A percentile compares a stretch with the other conserved stretches of the same genome.
phyloP scores from a whole-genome alignment of 1,284 basidiomycete species.

The Cutaneotrichosporon sp. region DNA sequence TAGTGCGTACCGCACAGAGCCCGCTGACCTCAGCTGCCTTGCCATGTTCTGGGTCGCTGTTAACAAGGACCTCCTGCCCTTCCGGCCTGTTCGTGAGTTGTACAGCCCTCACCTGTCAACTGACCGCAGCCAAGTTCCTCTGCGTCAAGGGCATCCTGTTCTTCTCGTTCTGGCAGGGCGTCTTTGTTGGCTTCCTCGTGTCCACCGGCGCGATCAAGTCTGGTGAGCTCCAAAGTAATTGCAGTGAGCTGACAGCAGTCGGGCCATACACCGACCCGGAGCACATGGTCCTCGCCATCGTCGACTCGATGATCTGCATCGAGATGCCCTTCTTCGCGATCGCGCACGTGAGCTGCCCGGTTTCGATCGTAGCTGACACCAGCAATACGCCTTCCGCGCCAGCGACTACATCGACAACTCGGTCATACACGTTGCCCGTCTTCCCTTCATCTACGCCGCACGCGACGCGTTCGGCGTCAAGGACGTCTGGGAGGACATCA shows the following conservation, averaged over 20 bases:
- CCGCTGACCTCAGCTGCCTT: slow-evolving; percentile 76
- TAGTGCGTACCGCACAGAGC: slow-evolving; percentile 37
- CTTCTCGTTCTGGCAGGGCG: slow-evolving; percentile 97
- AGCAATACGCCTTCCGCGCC: slow-evolving; percentile 54
- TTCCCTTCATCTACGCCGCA: slow-evolving; percentile 82
- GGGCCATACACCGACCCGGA: slow-evolving; percentile 89
- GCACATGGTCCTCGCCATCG: slow-evolving; percentile 85
- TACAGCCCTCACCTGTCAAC: not conserved
- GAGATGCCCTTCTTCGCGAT: slow-evolving; percentile 99
- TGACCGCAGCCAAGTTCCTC: slow-evolving; percentile 80
- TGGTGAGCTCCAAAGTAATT: slow-evolving; percentile 42
- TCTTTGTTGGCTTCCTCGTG: slow-evolving; percentile 84
- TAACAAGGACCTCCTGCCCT: slow-evolving; percentile 79
- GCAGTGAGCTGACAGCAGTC: slow-evolving; percentile 52
- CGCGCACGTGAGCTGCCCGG: slow-evolving; percentile 62
- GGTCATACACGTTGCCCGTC: slow-evolving; percentile 73
- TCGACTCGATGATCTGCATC: slow-evolving; percentile 86
- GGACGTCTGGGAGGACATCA: slow-evolving; percentile 85
- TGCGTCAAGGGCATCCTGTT: slow-evolving; percentile 98
- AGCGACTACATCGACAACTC: slow-evolving; percentile 76
- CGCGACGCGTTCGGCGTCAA: slow-evolving; percentile 81
- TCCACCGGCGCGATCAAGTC: slow-evolving; percentile 72
- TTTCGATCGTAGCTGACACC: not conserved
- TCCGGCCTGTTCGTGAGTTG: slow-evolving; percentile 62
- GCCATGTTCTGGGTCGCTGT: slow-evolving; percentile 95